phyloP scores from a whole-genome alignment of 2,329 filamentous ascomycete genomes.

The Aureobasidium pullulans region DNA sequence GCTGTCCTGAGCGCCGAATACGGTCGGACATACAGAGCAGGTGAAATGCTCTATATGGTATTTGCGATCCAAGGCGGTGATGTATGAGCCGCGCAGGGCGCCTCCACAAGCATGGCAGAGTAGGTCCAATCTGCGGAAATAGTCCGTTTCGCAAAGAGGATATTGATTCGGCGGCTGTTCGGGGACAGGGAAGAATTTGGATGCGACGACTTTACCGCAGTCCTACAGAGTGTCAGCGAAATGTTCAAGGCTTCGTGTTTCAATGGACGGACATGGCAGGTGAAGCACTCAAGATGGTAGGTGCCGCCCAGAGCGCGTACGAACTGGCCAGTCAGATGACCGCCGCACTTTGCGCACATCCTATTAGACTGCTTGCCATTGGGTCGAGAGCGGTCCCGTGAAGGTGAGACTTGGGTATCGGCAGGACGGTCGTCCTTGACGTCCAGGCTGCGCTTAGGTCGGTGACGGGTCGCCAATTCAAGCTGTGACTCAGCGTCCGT shows the following conservation, averaged over 20 bases:
- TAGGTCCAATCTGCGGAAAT: conserved; percentile 85
- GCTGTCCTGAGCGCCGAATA: conserved; percentile 97
- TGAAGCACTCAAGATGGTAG: conserved; percentile 96
- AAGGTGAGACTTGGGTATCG: not conserved
- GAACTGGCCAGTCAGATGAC: conserved; percentile 86
- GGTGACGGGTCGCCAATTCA: conserved; percentile 1
- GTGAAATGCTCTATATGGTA: conserved; percentile 99
- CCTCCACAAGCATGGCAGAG: conserved; percentile 89
- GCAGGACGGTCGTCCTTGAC: not conserved
- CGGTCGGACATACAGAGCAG: conserved; percentile 89
- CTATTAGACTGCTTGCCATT: conserved; percentile 27
- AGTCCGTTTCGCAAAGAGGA: conserved; percentile 94
- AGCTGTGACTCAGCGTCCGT: conserved; percentile 6
- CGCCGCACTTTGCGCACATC: conserved; percentile 74
- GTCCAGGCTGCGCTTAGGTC: conserved; percentile 2
- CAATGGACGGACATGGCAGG: conserved; percentile 69
- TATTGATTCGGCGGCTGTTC: conserved; percentile 86
- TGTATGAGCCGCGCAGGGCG: conserved; percentile 91
- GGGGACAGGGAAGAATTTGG: conserved; percentile 97
- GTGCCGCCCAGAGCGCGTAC: conserved; percentile 89
- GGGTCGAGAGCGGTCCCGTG: conserved; percentile 12
- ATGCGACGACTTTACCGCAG: conserved; percentile 92
- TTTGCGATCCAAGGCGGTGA: conserved; percentile 93
- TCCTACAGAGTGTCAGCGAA: conserved; percentile 54
- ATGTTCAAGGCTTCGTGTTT: conserved; percentile 18